phyloP scores from a whole-genome alignment of 2,329 filamentous ascomycete species.

The Capronia americana region DNA sequence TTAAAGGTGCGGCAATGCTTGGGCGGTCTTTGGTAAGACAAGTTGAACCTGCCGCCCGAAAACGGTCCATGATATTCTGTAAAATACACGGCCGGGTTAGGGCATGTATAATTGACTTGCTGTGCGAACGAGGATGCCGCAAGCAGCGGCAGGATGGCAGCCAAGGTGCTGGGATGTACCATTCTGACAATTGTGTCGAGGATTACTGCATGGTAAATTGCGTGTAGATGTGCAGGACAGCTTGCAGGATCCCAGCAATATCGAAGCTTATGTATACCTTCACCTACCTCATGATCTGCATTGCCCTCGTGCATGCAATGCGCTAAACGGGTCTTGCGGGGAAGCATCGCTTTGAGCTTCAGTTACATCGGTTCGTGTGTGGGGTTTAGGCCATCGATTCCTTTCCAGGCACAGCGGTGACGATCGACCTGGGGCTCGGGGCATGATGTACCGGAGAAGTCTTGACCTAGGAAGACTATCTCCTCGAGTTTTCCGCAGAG shows the following conservation, averaged over 20 bases:
- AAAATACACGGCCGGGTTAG: conserved; percentile 5
- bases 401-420: neutral
- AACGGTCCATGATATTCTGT: conserved; percentile 7
- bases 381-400: neutral
- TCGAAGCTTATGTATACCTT: too few species aligned
- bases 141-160: neutral
- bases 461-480: too few species aligned
- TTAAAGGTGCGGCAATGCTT: conserved; percentile 10
- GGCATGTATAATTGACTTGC: conserved; percentile 14
- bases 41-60: conserved; percentile 5
- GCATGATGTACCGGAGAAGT: too few species aligned
- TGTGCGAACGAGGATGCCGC: neutral
- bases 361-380: conserved; percentile 9
- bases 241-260: too few species aligned
- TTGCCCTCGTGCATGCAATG: too few species aligned
- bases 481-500: too few species aligned
- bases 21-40: conserved; percentile 19
- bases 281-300: too few species aligned
- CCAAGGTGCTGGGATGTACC: neutral
- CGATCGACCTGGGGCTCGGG: neutral
- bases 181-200: neutral
- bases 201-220: neutral
- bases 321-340: neutral
- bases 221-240: too few species aligned
- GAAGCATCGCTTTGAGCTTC: conserved; percentile 1